phyloP scores from a whole-genome alignment of 805 yeast genomes.

The Candida rishiriensis region DNA sequence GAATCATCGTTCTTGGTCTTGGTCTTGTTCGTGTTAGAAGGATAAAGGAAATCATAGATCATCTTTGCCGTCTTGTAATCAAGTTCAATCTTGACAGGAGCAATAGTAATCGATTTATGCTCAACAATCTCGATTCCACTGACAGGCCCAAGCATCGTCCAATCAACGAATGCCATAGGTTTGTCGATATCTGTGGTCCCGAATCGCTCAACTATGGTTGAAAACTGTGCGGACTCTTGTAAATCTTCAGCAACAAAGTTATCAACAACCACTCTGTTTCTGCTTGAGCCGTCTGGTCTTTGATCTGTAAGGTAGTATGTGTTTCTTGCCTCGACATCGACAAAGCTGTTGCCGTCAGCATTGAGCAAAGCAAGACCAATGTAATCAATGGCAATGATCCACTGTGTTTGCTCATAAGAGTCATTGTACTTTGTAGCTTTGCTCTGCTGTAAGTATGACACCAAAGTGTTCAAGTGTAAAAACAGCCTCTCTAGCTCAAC shows the following conservation, averaged over 20 bases:
- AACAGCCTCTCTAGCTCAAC: conserved; percentile 25
- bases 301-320: conserved; percentile 59
- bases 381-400: conserved; percentile 62
- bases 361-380: conserved; percentile 67
- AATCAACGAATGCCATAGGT: conserved; percentile 39
- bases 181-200: conserved; percentile 6
- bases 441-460: conserved; percentile 25
- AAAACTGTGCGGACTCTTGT: conserved; percentile 52
- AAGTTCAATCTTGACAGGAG: conserved; percentile 53
- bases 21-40: conserved; percentile 14
- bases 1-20: conserved; percentile 1
- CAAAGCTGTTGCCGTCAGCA: conserved; percentile 56
- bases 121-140: conserved; percentile 62
- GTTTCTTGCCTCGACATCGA: conserved; percentile 66
- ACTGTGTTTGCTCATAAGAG: conserved; percentile 43
- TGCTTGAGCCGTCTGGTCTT: conserved; percentile 63
- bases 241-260: conserved; percentile 73
- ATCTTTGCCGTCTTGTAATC: conserved; percentile 51
- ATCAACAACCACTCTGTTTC: conserved; percentile 56
- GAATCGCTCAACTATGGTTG: conserved; percentile 55
- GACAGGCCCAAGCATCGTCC: conserved; percentile 56
- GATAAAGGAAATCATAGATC: conserved; percentile 36
- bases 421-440: conserved; percentile 26
- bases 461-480: conserved; percentile 22
- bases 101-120: conserved; percentile 42